These are phyloP conservation scores for Phytophthora citricola DNA, from an alignment of 352 stramenopile species.

Conservation along the genomic window DNA sequence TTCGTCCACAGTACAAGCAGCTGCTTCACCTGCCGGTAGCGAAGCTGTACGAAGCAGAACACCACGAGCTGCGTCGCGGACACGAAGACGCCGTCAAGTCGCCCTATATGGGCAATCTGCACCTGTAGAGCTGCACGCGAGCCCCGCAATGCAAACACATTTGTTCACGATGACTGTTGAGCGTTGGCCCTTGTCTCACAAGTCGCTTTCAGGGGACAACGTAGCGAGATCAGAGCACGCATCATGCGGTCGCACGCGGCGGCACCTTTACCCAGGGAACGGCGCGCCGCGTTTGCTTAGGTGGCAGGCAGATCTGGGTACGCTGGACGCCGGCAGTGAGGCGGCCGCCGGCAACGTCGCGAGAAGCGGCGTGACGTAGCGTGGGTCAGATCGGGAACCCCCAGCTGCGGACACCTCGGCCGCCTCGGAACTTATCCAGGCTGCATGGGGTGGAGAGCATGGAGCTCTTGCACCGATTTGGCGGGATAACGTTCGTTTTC, in stretches of 20 bases:
- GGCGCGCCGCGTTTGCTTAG: neutral
- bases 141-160: slow-evolving; percentile 30
- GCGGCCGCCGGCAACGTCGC: no score
- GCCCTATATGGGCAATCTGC: slow-evolving; percentile 80
- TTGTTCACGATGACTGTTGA: slow-evolving; percentile 13
- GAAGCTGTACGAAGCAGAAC: slow-evolving; percentile 60
- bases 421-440: slow-evolving; percentile 22
- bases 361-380: neutral
- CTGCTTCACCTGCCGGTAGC: slow-evolving; percentile 58
- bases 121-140: slow-evolving; percentile 54
- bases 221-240: slow-evolving; percentile 31
- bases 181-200: slow-evolving; percentile 29
- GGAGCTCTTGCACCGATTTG: neutral
- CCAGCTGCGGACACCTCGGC: slow-evolving; percentile 6
- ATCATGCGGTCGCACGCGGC: slow-evolving; percentile 12
- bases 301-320: neutral
- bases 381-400: neutral
- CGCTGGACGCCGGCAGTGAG: neutral
- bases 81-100: slow-evolving; percentile 57
- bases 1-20: slow-evolving; percentile 78
- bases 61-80: slow-evolving; percentile 37
- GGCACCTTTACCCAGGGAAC: slow-evolving; percentile 21
- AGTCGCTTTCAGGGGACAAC: slow-evolving; percentile 29
- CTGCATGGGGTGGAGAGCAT: neutral
- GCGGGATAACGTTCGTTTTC: slow-evolving; percentile 5